phyloP scores from a whole-genome alignment of 306 rosid genomes.

The Dalbergia cultrata region DNA sequence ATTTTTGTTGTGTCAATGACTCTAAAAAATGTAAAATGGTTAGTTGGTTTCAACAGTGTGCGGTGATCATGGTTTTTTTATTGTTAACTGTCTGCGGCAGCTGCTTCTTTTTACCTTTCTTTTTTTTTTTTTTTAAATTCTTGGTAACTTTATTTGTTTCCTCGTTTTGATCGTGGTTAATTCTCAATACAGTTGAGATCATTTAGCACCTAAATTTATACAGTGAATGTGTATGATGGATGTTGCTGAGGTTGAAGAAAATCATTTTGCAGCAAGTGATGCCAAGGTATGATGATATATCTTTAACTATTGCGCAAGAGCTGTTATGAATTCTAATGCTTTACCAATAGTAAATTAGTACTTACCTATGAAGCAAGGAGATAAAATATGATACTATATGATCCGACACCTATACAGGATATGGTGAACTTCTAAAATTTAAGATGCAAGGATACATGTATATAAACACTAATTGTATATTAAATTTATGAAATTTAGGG shows the following conservation, averaged over 20 bases:
- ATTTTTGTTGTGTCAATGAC: neutral
- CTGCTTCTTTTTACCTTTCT: no score
- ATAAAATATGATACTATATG: no score
- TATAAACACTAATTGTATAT: no score
- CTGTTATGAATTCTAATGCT: conserved; percentile 1
- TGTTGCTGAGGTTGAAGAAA: conserved; percentile 76
- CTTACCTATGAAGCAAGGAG: neutral
- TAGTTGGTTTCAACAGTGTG: neutral
- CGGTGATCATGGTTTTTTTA: conserved; percentile 9
- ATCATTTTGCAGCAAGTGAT: conserved; percentile 77
- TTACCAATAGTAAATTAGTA: neutral
- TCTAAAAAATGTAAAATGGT: neutral
- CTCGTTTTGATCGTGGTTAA: conserved; percentile 30
- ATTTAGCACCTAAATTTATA: conserved; percentile 39
- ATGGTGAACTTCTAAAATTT: no score
- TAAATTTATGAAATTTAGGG: no score
- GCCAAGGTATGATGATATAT: conserved; percentile 69
- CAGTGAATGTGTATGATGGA: conserved; percentile 64
- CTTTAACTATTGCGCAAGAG: neutral
- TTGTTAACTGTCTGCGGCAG: conserved; percentile 7
- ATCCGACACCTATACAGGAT: no score
- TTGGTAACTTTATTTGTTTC: conserved; percentile 38
- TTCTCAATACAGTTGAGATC: conserved; percentile 54
- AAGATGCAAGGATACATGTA: no score
- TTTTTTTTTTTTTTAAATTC: neutral